Evolutionary conservation across 2,329 filamentous ascomycete genomes (phyloP).

Genomic region (Myotisia sp.): DNA sequence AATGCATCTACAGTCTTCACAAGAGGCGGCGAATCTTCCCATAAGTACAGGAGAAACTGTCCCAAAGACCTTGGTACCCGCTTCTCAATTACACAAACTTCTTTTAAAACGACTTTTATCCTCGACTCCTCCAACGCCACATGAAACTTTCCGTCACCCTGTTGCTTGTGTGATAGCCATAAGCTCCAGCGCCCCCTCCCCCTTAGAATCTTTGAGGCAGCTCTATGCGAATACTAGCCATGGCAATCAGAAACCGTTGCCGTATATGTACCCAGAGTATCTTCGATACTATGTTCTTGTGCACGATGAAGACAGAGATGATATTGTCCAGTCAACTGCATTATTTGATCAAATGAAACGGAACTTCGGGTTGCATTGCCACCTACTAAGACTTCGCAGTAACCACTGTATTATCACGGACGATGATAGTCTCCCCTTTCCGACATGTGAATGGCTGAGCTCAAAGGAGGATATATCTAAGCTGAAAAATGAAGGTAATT

Average conservation of each 20-base stretch:
- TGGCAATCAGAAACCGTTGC: slow-evolving; percentile 57
- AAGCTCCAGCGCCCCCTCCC: slow-evolving; percentile 68
- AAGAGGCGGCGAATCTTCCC: slow-evolving; percentile 31
- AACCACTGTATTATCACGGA: slow-evolving; percentile 76
- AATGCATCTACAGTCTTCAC: slow-evolving; percentile 61
- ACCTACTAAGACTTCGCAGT: slow-evolving; percentile 72
- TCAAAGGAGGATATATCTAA: slow-evolving; percentile 70
- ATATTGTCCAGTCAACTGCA: slow-evolving; percentile 76
- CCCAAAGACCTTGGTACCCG: slow-evolving; percentile 23
- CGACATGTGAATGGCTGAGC: slow-evolving; percentile 76
- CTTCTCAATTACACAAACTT: slow-evolving; percentile 69
- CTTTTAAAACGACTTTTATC: slow-evolving; percentile 76
- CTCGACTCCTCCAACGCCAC: slow-evolving; percentile 59
- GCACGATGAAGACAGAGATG: slow-evolving; percentile 89
- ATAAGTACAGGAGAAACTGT: slow-evolving; percentile 18
- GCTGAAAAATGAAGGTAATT: slow-evolving; percentile 48
- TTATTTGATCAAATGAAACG: slow-evolving; percentile 98
- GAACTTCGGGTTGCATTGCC: slow-evolving; percentile 92
- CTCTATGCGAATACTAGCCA: slow-evolving; percentile 75
- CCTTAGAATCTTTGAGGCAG: slow-evolving; percentile 72
- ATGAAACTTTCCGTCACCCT: slow-evolving; percentile 89
- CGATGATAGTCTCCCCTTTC: slow-evolving; percentile 73
- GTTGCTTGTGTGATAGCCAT: slow-evolving; percentile 91
- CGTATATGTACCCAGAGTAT: slow-evolving; percentile 84
- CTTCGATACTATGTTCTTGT: slow-evolving; percentile 91